These are phyloP conservation scores for Neobulgaria alba DNA, from an alignment of 2,329 filamentous ascomycete genomes.

Conservation along the genomic window DNA sequence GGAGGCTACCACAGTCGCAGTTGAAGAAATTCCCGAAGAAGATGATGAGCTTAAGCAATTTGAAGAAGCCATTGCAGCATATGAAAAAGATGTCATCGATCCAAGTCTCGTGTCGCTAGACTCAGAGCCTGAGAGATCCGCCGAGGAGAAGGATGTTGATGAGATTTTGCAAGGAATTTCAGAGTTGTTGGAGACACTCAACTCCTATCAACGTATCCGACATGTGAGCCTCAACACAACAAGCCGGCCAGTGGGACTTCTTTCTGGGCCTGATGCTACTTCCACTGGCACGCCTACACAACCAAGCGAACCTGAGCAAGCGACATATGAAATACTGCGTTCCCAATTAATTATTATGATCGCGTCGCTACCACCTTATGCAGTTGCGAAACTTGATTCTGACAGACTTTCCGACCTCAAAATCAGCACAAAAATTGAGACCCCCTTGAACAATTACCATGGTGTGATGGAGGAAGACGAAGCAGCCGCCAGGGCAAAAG, in stretches of 20 bases:
- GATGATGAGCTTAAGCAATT: conserved; percentile 32
- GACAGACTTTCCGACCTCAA: conserved; percentile 45
- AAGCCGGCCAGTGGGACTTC: conserved; percentile 50
- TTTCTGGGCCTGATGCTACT: conserved; percentile 52
- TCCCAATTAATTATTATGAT: conserved; percentile 44
- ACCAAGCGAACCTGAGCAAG: conserved; percentile 49
- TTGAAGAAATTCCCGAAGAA: conserved; percentile 4
- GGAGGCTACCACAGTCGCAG: background rate
- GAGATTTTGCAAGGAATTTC: conserved; percentile 66
- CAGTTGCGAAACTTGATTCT: conserved; percentile 47
- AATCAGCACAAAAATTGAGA: conserved; percentile 42
- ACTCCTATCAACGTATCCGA: conserved; percentile 72
- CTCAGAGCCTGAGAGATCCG: conserved; percentile 40
- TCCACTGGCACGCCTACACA: conserved; percentile 51
- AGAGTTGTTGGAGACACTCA: conserved; percentile 65
- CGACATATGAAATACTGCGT: conserved; percentile 43
- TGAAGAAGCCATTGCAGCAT: conserved; percentile 46
- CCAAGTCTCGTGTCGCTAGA: conserved; percentile 37
- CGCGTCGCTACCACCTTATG: conserved; percentile 44
- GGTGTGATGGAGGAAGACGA: conserved; percentile 49
- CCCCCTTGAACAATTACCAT: conserved; percentile 38
- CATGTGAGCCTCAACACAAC: conserved; percentile 60
- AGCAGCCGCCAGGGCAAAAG: conserved; percentile 21
- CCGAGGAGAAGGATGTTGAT: conserved; percentile 53
- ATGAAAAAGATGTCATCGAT: conserved; percentile 50